These are phyloP conservation scores for Cercospora sp. DNA, from an alignment of 2,329 filamentous ascomycete genomes.

Conservation along the genomic window DNA sequence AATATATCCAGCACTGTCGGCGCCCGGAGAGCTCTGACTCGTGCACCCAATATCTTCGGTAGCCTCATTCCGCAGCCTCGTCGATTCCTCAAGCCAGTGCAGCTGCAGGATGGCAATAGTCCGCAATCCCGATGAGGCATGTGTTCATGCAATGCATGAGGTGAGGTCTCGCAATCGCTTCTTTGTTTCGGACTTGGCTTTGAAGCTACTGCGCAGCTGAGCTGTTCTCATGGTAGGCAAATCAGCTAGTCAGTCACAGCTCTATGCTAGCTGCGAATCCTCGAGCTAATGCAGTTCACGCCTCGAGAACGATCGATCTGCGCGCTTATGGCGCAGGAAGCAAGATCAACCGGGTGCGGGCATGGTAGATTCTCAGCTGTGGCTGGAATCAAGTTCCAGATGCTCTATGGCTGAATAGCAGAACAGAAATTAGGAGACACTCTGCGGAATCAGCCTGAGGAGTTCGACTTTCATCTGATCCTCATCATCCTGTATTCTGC, in stretches of 20 bases:
- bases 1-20: neutral
- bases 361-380: neutral
- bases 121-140: neutral
- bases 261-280: neutral
- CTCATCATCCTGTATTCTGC: neutral
- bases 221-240: neutral
- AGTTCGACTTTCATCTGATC: neutral
- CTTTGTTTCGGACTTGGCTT: conserved; percentile 3
- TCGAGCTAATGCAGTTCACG: neutral
- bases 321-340: neutral
- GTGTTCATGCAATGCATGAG: neutral
- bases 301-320: neutral
- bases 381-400: neutral
- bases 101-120: neutral
- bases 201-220: neutral
- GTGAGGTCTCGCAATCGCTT: neutral
- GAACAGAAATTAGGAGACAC: neutral
- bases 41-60: neutral
- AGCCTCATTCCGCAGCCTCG: neutral
- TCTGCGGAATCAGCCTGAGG: neutral
- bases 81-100: neutral
- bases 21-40: neutral
- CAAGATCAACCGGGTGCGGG: neutral
- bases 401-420: neutral
- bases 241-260: neutral